Percentiles rank a stretch among this genome's conserved stretches.
Conservation (phyloP, 495 filamentous ascomycete genomes). For the Sporormia fimetaria region DNA sequence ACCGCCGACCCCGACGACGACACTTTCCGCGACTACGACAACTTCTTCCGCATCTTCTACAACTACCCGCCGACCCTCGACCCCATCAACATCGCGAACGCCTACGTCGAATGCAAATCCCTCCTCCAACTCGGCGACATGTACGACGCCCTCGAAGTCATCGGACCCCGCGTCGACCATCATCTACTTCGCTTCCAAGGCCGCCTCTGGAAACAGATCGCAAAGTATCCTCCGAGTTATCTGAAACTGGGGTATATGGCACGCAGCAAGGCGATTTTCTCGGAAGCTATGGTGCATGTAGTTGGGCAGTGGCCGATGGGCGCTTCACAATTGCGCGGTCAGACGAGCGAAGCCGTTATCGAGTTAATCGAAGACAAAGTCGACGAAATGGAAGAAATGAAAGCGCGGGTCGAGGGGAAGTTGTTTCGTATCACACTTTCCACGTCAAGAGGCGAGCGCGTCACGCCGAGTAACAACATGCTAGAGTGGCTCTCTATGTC, state of each 20-base stretch:
- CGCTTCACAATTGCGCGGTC: slow-evolving; percentile 58
- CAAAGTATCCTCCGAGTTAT: slow-evolving; percentile 85
- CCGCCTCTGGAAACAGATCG: slow-evolving; percentile 83
- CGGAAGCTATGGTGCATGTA: slow-evolving; percentile 80
- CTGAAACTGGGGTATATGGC: slow-evolving; percentile 80
- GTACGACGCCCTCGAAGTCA: slow-evolving; percentile 80
- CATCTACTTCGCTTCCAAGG: slow-evolving; percentile 83
- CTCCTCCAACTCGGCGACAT: slow-evolving; percentile 75
- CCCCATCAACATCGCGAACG: slow-evolving; percentile 72
- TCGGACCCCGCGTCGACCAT: slow-evolving; percentile 84
- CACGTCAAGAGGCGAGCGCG: slow-evolving; percentile 67
- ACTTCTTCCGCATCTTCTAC: slow-evolving; percentile 86
- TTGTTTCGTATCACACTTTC: slow-evolving; percentile 72
- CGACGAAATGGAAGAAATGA: slow-evolving; percentile 53
- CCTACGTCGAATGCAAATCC: slow-evolving; percentile 84
- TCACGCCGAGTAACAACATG: slow-evolving; percentile 65
- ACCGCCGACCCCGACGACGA: slow-evolving; percentile 47
- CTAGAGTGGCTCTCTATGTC: slow-evolving; percentile 78
- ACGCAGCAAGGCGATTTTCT: slow-evolving; percentile 73
- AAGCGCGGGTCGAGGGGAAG: slow-evolving; percentile 58
- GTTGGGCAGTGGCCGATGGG: slow-evolving; percentile 83
- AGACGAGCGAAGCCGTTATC: slow-evolving; percentile 59
- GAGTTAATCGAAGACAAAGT: slow-evolving; percentile 88
- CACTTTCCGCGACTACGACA: slow-evolving; percentile 79
- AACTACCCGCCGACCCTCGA: slow-evolving; percentile 75